These are phyloP conservation scores for Trypanosoma cruzi DNA, from an alignment of 208 protist species.

Conservation along the genomic window DNA sequence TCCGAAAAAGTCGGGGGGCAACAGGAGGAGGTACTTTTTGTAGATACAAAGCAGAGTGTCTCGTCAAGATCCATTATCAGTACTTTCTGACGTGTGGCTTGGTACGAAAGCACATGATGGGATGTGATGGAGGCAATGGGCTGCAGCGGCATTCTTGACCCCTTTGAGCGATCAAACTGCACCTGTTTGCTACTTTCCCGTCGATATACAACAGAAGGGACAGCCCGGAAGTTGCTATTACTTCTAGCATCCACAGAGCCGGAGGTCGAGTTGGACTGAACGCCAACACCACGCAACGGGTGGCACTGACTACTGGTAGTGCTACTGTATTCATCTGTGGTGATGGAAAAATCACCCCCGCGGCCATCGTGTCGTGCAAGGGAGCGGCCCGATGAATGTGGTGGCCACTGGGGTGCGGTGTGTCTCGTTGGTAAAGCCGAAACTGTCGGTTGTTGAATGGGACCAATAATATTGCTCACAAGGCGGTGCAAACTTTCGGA, in stretches of 20 bases:
- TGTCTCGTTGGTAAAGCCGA: conserved; percentile 65
- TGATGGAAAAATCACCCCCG: conserved; percentile 22
- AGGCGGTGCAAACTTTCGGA: conserved; percentile 71
- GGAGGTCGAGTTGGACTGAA: not conserved
- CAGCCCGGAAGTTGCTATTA: not conserved
- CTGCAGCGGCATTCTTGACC: conserved; percentile 36
- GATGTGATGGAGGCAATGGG: conserved; percentile 77
- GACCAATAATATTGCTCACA: conserved; percentile 74
- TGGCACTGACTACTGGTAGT: conserved; percentile 34
- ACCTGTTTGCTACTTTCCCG: conserved; percentile 67
- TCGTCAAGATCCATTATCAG: conserved; percentile 91
- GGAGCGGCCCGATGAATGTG: conserved; percentile 46
- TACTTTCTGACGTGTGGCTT: conserved; percentile 87
- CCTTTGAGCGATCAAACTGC: conserved; percentile 40
- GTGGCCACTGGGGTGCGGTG: conserved; percentile 78
- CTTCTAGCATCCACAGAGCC: not conserved
- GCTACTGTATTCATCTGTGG: conserved; percentile 81
- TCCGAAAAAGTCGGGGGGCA: conserved; percentile 83
- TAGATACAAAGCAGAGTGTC: conserved; percentile 88
- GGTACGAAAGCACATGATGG: conserved; percentile 87
- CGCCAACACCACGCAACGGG: not conserved
- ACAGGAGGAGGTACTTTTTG: conserved; percentile 56
- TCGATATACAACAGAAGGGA: conserved; percentile 63
- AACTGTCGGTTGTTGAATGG: conserved; percentile 79
- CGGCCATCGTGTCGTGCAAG: conserved; percentile 4